Evolutionary conservation across 176 grass and related monocot species (phyloP), one percentile per base, ranked within the genome.

Genomic region (Triticum turgidum): DNA sequence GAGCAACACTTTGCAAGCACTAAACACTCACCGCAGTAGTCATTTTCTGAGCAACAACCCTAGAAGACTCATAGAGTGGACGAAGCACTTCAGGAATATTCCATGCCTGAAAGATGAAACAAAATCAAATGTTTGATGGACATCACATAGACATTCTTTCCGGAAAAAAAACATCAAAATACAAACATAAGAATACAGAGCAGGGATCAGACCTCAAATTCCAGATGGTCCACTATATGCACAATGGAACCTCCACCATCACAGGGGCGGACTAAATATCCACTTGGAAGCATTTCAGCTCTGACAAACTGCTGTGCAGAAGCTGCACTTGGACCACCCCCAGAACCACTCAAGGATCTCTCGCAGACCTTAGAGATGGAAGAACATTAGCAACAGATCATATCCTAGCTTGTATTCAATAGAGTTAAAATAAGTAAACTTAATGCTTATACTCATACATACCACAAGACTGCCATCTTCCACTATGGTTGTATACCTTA

Each of bases 401-500:
- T 42, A 59, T 41, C 51, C 7, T 77, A 27, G 5, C 27, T 76
- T 18, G 51, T 24, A 38, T 59, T 77, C 25, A 20, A 45, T 49
- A 61, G 27, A n/a, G 9, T 34, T 32, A 70, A 61, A 89, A 62
- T 22, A 83, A 59, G 47, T 35, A 22, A 78, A 69, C 33, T 49
- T 67, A 65, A 9, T 76, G 24, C 38, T 49, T 11, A 77, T 59
- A 61, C 38, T 89, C 82, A 59, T 74, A 88, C 88, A 85, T 96
- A 99, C 97, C 89, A 85, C 97, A 88, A 93, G 97, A 63, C 94
- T 99, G n/a, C 94, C 97, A 88, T 99, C 97, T 88, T 99, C 97
- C 81, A 91, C 44, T 54, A 88, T 90, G 69, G 87, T 94, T 7
- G 94, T 92, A 87, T 99, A 99, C 78, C 97, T 86, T n/a, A 99